phyloP scores from a whole-genome alignment of 495 filamentous ascomycete species.

The Parachaetomium inaequale region DNA sequence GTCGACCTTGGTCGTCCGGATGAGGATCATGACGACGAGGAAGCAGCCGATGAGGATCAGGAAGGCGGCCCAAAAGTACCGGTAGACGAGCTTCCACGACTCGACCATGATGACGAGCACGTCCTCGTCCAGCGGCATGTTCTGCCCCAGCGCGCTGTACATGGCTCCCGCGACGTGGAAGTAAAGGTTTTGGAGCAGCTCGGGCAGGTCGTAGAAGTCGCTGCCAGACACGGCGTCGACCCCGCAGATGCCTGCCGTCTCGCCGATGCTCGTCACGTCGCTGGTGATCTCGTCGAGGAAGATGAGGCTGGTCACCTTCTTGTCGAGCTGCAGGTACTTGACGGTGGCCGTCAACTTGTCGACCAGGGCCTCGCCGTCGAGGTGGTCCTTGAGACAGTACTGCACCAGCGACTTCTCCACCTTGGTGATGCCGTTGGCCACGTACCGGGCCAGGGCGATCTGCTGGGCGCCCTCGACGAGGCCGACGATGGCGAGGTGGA shows the following conservation, averaged over 20 bases:
- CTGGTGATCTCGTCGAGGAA: slow-evolving; percentile 12
- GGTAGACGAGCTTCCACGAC: slow-evolving; percentile 27
- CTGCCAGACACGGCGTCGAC: slow-evolving; percentile 1
- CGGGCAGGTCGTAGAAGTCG: slow-evolving; percentile 8
- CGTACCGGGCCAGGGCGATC: slow-evolving; percentile 33
- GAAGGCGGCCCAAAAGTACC: slow-evolving; percentile 25
- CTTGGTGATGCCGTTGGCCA: slow-evolving; percentile 4
- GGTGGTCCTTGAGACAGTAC: slow-evolving; percentile 26
- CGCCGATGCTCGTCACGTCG: slow-evolving; percentile 8
- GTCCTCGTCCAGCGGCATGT: slow-evolving; percentile 14
- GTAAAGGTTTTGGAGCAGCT: neutral
- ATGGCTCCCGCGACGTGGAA: slow-evolving; percentile 12
- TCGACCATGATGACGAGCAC: slow-evolving; percentile 21
- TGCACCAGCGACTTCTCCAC: slow-evolving; percentile 17
- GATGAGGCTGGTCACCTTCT: slow-evolving; percentile 23
- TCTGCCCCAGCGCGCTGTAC: slow-evolving; percentile 21
- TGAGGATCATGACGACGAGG: slow-evolving; percentile 22
- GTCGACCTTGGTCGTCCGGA: slow-evolving; percentile 24
- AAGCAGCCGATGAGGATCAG: slow-evolving; percentile 21
- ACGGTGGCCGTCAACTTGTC: slow-evolving; percentile 8
- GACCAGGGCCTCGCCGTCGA: slow-evolving; percentile 28
- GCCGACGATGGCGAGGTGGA: slow-evolving; percentile 60
- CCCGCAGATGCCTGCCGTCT: slow-evolving; percentile 20
- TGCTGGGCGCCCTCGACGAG: slow-evolving; percentile 55
- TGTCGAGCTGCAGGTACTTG: slow-evolving; percentile 21